Evolutionary conservation across 176 grass and related monocot species (phyloP), one percentile per base, ranked within the genome.

Genomic region (Alopecurus myosuroides): DNA sequence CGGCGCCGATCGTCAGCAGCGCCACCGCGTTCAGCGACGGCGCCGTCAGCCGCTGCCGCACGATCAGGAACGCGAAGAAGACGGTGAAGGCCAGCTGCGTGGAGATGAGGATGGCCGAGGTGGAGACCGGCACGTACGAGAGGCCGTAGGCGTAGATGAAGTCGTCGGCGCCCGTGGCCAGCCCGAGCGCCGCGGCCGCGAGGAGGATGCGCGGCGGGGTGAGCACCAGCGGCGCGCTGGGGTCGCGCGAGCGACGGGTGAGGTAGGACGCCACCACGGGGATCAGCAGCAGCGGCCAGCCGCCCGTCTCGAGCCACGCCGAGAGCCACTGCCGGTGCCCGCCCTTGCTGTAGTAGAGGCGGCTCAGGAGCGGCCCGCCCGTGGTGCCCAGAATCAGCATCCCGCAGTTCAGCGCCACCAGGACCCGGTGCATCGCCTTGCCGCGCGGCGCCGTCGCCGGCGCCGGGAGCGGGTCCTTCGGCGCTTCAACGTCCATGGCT

Each of bases 41-140:
- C 14, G 93, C 74, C 15, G 90, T 88, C 30, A 95, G 80, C 58
- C 79, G 79, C 90, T 92, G 90, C 29, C 87, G 90, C 83, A 95
- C 85, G 56, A 95, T 13, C 28, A 95, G 75, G 76, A 88, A 89
- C 34, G 93, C 90, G 80, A 95, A 95, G 76, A 93, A 71, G 6
- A 92, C 93, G 1, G 93, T 95, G 80, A 95, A 95, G 1, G 74
- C 93, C 3, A 95, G 90, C 76, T 95, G 93, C 71, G 90, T 93
- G 45, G 93, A 95, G 86, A 91, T 89, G 80, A 95, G 87, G 83
- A 95, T 86, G 20, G 93, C 29, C 7, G 93, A 92, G 49, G 90
- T 95, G 88, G 93, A 93, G 0, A 92, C 90, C 3, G 93, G 93
- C 0, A 95, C 76, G 85, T 82, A 92, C 6, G 88, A 76, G 12